These are phyloP conservation scores for Podila epigama DNA, from an alignment of 192 early-diverging fungal species.

Conservation along the genomic window DNA sequence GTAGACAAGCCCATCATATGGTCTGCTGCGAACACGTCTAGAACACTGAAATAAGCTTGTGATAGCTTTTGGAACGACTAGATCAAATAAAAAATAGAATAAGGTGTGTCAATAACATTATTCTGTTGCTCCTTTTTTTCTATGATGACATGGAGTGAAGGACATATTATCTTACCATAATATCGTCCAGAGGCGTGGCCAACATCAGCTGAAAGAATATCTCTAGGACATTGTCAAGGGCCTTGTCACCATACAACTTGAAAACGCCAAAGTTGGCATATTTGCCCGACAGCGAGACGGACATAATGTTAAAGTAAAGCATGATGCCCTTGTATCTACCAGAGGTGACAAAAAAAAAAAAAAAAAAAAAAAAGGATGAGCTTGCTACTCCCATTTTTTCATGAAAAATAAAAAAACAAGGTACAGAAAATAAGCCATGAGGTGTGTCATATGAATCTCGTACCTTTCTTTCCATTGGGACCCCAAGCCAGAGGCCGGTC, in stretches of 20 bases:
- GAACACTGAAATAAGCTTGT: slow-evolving; percentile 63
- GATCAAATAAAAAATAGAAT: background rate
- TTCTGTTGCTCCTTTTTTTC: background rate
- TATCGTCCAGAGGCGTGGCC: slow-evolving; percentile 74
- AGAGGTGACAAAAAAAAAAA: too few relatives aligned
- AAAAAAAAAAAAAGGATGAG: background rate
- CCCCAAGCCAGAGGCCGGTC: slow-evolving; percentile 6
- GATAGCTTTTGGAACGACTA: slow-evolving; percentile 68
- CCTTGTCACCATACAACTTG: slow-evolving; percentile 83
- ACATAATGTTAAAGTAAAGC: slow-evolving; percentile 78
- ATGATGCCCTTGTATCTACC: slow-evolving; percentile 82
- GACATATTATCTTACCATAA: slow-evolving; percentile 74
- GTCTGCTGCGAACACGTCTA: slow-evolving; percentile 74
- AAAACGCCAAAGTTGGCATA: slow-evolving; percentile 94
- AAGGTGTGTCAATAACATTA: background rate
- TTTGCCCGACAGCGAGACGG: slow-evolving; percentile 74
- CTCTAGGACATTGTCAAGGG: slow-evolving; percentile 72
- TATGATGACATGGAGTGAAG: too few relatives aligned
- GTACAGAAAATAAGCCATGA: background rate
- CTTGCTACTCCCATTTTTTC: too few relatives aligned
- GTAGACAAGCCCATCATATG: slow-evolving; percentile 68
- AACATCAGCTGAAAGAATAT: slow-evolving; percentile 76
- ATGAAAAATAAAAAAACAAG: background rate
- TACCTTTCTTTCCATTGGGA: slow-evolving; percentile 37
- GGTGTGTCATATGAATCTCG: background rate